phyloP scores from a whole-genome alignment of 2,329 filamentous ascomycete species.

The Samsoniella hepiali region DNA sequence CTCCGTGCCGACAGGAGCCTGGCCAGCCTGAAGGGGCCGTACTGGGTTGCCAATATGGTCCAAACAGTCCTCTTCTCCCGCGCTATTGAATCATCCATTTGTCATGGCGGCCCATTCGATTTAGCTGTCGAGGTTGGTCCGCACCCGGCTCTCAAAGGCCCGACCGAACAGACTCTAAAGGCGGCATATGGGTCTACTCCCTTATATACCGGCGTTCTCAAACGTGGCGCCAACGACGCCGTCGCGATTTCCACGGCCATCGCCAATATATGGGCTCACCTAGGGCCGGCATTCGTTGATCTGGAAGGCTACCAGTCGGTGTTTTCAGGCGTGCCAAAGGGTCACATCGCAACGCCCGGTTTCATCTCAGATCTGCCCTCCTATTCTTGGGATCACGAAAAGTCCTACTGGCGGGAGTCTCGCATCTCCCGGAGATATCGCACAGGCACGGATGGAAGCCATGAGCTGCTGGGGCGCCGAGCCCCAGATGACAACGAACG shows the following conservation, averaged over 20 bases:
- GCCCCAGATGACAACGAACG: conserved; percentile 21
- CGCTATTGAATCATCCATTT: conserved; percentile 23
- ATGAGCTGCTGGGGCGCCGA: conserved; percentile 41
- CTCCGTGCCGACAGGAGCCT: not conserved
- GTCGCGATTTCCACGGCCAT: conserved; percentile 24
- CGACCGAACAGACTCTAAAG: not conserved
- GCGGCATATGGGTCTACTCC: conserved; percentile 27
- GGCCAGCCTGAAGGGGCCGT: conserved; percentile 19
- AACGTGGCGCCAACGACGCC: conserved; percentile 35
- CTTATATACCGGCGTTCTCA: conserved; percentile 41
- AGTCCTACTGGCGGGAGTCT: conserved; percentile 27
- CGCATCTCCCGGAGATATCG: conserved; percentile 33
- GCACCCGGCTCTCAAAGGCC: conserved; percentile 41
- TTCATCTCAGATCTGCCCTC: conserved; percentile 29
- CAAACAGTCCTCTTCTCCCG: conserved; percentile 34
- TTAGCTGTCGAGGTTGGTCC: conserved; percentile 46
- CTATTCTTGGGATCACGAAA: conserved; percentile 33
- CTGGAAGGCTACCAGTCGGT: not conserved
- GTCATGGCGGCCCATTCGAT: conserved; percentile 9
- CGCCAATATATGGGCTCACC: not conserved
- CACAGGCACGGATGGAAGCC: conserved; percentile 33
- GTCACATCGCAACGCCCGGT: conserved; percentile 30
- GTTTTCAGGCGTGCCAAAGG: not conserved
- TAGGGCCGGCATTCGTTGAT: not conserved
- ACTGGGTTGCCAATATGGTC: conserved; percentile 39